A percentile compares a stretch with the other conserved stretches of the same genome.
Evolutionary conservation across 805 yeast species (phyloP).

Genomic region (Candida qinlingensis): DNA sequence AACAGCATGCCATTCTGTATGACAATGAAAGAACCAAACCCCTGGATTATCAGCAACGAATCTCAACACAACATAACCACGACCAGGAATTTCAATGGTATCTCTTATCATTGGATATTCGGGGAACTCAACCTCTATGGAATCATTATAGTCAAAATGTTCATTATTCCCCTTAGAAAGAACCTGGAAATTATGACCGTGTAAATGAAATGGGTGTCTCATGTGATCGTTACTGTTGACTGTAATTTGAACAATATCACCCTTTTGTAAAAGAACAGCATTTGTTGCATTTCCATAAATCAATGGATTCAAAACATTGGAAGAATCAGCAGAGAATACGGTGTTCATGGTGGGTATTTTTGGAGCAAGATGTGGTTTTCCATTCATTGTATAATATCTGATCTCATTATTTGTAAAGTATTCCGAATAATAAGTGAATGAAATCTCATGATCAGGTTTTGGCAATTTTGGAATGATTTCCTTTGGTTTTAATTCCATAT

Average conservation of each 20-base stretch:
- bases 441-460: slow-evolving; percentile 53
- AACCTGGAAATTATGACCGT: slow-evolving; percentile 68
- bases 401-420: slow-evolving; percentile 56
- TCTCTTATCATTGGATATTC: slow-evolving; percentile 62
- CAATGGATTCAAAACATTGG: slow-evolving; percentile 41
- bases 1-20: slow-evolving; percentile 77
- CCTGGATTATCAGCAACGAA: slow-evolving; percentile 87
- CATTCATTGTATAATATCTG: slow-evolving; percentile 66
- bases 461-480: slow-evolving; percentile 36
- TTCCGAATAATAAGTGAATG: slow-evolving; percentile 50
- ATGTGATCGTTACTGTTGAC: slow-evolving; percentile 75
- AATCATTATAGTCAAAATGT: slow-evolving; percentile 18
- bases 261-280: slow-evolving; percentile 50
- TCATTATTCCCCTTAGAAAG: slow-evolving; percentile 38
- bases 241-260: slow-evolving; percentile 68
- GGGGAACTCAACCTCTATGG: slow-evolving; percentile 31
- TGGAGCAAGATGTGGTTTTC: slow-evolving; percentile 57
- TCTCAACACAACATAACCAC: slow-evolving; percentile 61
- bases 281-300: slow-evolving; percentile 73
- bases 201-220: slow-evolving; percentile 74
- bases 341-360: slow-evolving; percentile 66
- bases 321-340: slow-evolving; percentile 50
- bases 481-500: slow-evolving; percentile 29
- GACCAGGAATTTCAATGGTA: slow-evolving; percentile 62
- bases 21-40: slow-evolving; percentile 92